Evolutionary conservation across 192 early-diverging fungal species (phyloP).

Genomic region (Rhizophlyctis rosea): DNA sequence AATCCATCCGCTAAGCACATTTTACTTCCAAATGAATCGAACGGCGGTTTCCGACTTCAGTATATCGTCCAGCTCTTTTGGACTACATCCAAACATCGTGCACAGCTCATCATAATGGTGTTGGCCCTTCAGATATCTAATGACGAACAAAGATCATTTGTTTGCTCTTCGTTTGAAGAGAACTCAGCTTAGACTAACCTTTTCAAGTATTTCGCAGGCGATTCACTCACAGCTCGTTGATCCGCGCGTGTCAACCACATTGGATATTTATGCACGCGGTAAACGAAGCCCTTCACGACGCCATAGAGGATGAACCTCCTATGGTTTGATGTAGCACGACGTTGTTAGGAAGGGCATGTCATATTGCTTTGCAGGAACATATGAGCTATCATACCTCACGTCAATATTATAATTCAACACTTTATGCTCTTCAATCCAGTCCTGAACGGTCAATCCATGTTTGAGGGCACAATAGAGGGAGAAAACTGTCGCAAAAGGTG

Average conservation of each 20-base stretch:
- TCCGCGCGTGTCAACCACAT: conserved; percentile 28
- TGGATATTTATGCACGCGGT: conserved; percentile 91
- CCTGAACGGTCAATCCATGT: conserved; percentile 71
- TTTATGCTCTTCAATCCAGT: conserved; percentile 82
- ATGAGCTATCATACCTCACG: conserved; percentile 74
- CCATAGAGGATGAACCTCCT: conserved; percentile 92
- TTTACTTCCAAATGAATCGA: conserved; percentile 51
- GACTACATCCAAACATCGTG: conserved; percentile 59
- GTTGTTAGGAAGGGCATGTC: too few species aligned
- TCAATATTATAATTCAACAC: conserved; percentile 69
- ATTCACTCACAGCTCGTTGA: background rate
- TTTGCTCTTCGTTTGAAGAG: background rate
- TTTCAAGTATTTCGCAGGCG: background rate
- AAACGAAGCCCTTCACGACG: conserved; percentile 75
- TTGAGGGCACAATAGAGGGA: conserved; percentile 77
- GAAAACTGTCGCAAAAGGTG: conserved; percentile 69
- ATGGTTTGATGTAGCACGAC: conserved; percentile 8
- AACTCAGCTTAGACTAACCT: background rate
- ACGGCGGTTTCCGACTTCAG: conserved; percentile 39
- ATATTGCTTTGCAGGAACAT: too few species aligned
- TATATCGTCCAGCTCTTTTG: conserved; percentile 57
- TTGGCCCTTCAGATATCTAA: conserved; percentile 51
- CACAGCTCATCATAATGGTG: conserved; percentile 79
- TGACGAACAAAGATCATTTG: background rate
- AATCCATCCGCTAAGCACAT: too few species aligned